Evolutionary conservation across 106 monocot species (phyloP).

Genomic region (Allium cepa): DNA sequence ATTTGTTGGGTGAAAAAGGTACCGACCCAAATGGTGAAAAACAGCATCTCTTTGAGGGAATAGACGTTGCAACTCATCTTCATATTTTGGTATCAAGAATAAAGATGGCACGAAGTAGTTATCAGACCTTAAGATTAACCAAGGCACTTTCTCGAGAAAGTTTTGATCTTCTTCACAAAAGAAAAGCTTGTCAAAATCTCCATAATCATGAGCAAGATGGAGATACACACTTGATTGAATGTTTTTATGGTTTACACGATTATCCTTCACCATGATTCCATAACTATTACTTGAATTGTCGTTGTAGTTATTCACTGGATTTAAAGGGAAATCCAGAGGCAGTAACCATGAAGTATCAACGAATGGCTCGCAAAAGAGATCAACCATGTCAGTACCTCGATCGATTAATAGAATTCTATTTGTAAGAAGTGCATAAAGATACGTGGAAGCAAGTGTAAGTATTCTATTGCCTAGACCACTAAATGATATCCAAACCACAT

Average conservation of each 20-base stretch:
- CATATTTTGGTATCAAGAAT: conserved; percentile 48
- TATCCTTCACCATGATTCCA: conserved; percentile 51
- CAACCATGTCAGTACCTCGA: conserved; percentile 30
- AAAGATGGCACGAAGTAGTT: conserved; percentile 73
- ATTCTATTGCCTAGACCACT: conserved; percentile 80
- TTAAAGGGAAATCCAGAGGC: conserved; percentile 45
- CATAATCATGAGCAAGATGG: conserved; percentile 51
- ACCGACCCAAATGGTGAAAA: conserved; percentile 79
- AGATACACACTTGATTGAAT: conserved; percentile 39
- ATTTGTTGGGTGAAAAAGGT: conserved; percentile 80
- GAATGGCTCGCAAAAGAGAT: conserved; percentile 91
- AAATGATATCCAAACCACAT: conserved; percentile 44
- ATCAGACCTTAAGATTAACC: conserved; percentile 68
- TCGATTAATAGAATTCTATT: conserved; percentile 58
- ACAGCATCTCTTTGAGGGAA: conserved; percentile 77
- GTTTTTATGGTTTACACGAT: conserved; percentile 9
- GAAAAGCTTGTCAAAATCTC: conserved; percentile 42
- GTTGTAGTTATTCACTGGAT: conserved; percentile 15
- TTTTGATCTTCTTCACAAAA: conserved; percentile 68
- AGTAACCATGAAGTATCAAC: conserved; percentile 63
- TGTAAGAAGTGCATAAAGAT: conserved; percentile 78
- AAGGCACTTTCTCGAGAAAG: conserved; percentile 42
- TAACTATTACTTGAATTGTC: conserved; percentile 31
- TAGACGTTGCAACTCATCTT: conserved; percentile 41
- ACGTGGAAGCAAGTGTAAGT: conserved; percentile 55